A percentile compares a stretch with the other conserved stretches of the same genome.
Evolutionary conservation across 768 basidiomycete species (phyloP).

Genomic region (Lactifluus rugatus): DNA sequence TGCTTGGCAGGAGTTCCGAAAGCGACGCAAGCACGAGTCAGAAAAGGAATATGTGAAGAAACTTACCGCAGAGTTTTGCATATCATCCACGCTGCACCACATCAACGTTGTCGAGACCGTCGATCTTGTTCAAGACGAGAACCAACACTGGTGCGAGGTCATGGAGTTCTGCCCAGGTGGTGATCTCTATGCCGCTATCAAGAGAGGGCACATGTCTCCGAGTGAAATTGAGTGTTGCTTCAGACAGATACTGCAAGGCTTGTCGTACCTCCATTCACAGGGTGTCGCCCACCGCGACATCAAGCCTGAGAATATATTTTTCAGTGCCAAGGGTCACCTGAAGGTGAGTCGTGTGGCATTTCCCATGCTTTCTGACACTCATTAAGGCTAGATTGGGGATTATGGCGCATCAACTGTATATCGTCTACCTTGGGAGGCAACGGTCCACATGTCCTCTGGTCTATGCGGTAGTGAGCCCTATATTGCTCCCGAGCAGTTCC

Average conservation of each 20-base stretch:
- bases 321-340: slow-evolving; percentile 84
- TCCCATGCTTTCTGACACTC: slow-evolving; percentile 10
- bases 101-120: slow-evolving; percentile 96
- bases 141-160: slow-evolving; percentile 95
- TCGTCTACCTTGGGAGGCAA: slow-evolving; percentile 94
- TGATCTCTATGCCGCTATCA: slow-evolving; percentile 97
- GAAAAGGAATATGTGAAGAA: slow-evolving; percentile 99
- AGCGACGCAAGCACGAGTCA: slow-evolving; percentile 93
- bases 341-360: slow-evolving; percentile 49
- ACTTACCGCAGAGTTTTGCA: slow-evolving; percentile 97
- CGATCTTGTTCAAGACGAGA: slow-evolving; percentile 97
- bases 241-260: slow-evolving; percentile 86
- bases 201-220: slow-evolving; percentile 88
- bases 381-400: slow-evolving; percentile 74
- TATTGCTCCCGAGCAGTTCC: slow-evolving; percentile 96
- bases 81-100: slow-evolving; percentile 91
- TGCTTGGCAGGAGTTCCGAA: slow-evolving; percentile 82
- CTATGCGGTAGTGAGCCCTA: slow-evolving; percentile 97
- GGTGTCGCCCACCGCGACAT: slow-evolving; percentile 97
- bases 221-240: slow-evolving; percentile 96
- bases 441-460: slow-evolving; percentile 94
- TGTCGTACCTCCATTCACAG: slow-evolving; percentile 88
- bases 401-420: slow-evolving; percentile 99
- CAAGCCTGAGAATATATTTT: slow-evolving; percentile 96
- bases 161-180: slow-evolving; percentile 99